phyloP scores from a whole-genome alignment of 192 early-diverging fungal genomes.

The Linnemannia schmuckeri region DNA sequence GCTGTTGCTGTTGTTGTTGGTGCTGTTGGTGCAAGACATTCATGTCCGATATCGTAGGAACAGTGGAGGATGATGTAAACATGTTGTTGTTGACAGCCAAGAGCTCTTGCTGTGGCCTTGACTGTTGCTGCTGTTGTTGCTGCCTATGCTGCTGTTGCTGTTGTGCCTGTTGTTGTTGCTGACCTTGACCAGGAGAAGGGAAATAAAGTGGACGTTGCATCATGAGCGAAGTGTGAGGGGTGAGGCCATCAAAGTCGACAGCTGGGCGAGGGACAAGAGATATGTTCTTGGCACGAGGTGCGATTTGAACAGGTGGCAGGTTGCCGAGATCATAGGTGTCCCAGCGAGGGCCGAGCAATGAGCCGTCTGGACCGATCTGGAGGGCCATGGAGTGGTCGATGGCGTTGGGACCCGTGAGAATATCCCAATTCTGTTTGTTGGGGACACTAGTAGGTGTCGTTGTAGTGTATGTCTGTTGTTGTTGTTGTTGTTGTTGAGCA shows the following conservation, averaged over 20 bases:
- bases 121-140: conserved; percentile 27
- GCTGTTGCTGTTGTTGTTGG: conserved; percentile 10
- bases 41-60: conserved; percentile 30
- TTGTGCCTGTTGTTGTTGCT: conserved; percentile 20
- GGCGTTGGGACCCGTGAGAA: conserved; percentile 51
- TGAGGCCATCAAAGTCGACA: conserved; percentile 29
- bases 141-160: conserved; percentile 25
- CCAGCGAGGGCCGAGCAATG: conserved; percentile 32
- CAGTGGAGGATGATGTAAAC: conserved; percentile 31
- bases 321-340: conserved; percentile 42
- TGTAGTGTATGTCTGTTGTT: conserved; percentile 22
- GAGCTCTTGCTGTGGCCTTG: conserved; percentile 5
- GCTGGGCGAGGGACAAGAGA: conserved; percentile 28
- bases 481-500: conserved; percentile 18
- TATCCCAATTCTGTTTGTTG: conserved; percentile 44
- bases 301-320: conserved; percentile 50
- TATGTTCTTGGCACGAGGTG: conserved; percentile 46
- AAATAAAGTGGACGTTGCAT: neutral
- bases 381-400: conserved; percentile 43
- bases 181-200: neutral
- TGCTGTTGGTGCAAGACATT: conserved; percentile 9
- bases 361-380: conserved; percentile 39
- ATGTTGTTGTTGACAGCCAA: conserved; percentile 36
- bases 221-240: conserved; percentile 27
- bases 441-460: conserved; percentile 14